Conservation (phyloP, 2,329 filamentous ascomycete genomes). For the Furcasterigmium furcatum region DNA sequence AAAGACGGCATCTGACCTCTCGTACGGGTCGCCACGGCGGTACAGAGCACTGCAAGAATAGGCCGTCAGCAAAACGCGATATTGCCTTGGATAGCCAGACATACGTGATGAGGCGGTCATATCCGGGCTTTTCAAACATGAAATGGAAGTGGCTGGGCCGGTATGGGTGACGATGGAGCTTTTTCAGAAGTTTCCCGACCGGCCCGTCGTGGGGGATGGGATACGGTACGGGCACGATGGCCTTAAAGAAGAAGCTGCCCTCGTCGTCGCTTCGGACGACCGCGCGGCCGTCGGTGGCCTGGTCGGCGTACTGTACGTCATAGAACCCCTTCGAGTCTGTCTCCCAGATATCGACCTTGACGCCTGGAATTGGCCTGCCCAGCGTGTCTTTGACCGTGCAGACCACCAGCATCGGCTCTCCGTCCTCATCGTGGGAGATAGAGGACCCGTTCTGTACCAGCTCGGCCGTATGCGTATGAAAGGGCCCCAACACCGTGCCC, state of each 20-base stretch:
- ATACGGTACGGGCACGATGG: constrained; percentile 79
- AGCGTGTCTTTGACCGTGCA: constrained; percentile 66
- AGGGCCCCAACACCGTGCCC: constrained; percentile 77
- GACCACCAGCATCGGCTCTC: constrained; percentile 68
- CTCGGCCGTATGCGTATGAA: constrained; percentile 77
- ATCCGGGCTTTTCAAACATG: not conserved
- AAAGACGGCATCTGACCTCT: constrained; percentile 5
- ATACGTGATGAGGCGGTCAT: not conserved
- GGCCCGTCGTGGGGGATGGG: constrained; percentile 81
- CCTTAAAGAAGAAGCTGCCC: constrained; percentile 73
- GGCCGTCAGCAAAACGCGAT: constrained; percentile 41
- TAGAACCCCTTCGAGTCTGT: constrained; percentile 79
- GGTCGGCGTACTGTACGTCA: constrained; percentile 71
- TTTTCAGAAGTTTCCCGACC: constrained; percentile 66
- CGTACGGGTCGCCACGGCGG: constrained; percentile 2
- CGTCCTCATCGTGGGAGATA: constrained; percentile 67
- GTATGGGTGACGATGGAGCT: constrained; percentile 57
- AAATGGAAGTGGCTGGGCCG: not conserved
- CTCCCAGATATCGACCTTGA: constrained; percentile 82
- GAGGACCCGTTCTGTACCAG: constrained; percentile 48
- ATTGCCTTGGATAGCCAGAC: not conserved
- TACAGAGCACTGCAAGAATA: constrained; percentile 2
- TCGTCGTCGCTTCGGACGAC: not conserved
- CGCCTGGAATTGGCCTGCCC: constrained; percentile 60
- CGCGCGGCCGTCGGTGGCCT: constrained; percentile 59